Evolutionary conservation across 805 yeast species (phyloP).

Genomic region (Hanseniaspora guilliermondii): DNA sequence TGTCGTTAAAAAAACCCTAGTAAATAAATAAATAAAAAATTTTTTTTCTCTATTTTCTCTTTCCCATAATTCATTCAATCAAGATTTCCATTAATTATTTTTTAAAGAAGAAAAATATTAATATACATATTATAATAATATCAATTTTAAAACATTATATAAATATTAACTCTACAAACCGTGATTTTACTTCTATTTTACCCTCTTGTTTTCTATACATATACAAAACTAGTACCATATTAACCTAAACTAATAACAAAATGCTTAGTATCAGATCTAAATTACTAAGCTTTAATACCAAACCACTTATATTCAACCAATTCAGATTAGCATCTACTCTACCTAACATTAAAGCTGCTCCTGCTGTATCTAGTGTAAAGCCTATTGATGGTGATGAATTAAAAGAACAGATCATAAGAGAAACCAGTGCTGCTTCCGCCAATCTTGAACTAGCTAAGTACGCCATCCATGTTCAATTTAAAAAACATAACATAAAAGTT

Average conservation of each 20-base stretch:
- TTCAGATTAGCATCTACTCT: not conserved
- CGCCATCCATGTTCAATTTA: not conserved
- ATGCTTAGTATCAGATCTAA: not conserved
- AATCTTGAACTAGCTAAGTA: constrained; percentile 7
- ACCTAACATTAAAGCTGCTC: not conserved
- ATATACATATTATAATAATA: no score
- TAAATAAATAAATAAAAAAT: no score
- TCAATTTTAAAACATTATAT: no score
- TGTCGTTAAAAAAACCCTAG: no score
- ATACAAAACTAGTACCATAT: not conserved
- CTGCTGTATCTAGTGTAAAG: not conserved
- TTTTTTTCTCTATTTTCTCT: no score
- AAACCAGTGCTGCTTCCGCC: constrained; percentile 5
- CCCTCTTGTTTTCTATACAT: no score
- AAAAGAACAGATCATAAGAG: constrained; percentile 6
- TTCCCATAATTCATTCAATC: no score
- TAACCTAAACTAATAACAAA: not conserved
- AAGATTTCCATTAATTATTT: no score
- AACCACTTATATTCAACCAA: not conserved
- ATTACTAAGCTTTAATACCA: not conserved
- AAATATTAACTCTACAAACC: no score
- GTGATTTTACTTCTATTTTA: no score
- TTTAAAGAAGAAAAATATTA: no score
- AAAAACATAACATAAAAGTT: not conserved
- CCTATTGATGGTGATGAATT: constrained; percentile 9